A percentile compares a stretch with the other conserved stretches of the same genome.
These are phyloP conservation scores for Grosmannia clavigera DNA, from an alignment of 2,329 filamentous ascomycete species.

Conservation along the genomic window DNA sequence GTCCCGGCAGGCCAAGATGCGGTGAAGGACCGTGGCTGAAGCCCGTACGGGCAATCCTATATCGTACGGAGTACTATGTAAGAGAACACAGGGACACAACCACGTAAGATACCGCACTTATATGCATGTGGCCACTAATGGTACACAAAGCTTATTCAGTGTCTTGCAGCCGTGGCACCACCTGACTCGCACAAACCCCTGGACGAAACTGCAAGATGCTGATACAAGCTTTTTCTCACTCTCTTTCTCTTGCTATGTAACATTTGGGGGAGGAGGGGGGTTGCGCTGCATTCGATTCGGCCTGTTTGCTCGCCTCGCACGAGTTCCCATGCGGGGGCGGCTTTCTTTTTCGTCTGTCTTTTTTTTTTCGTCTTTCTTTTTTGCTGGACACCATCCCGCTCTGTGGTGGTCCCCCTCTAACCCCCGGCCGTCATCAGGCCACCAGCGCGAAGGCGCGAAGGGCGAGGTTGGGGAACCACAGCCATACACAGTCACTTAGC, in stretches of 20 bases:
- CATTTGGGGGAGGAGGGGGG: not conserved
- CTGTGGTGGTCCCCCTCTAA: not conserved
- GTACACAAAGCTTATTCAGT: not conserved
- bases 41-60: not conserved
- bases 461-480: not conserved
- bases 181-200: not conserved
- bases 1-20: not conserved
- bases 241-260: not conserved
- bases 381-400: not conserved
- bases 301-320: not conserved
- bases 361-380: not conserved
- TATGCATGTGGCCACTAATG: not conserved
- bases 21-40: not conserved
- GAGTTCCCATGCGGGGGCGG: not conserved
- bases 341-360: not conserved
- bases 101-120: not conserved
- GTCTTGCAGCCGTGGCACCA: not conserved
- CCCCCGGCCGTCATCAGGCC: not conserved
- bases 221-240: not conserved
- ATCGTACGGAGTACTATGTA: not conserved
- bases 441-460: constrained; percentile 1
- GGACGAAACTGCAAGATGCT: not conserved
- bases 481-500: not conserved
- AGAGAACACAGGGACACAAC: not conserved
- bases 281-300: not conserved